Base-by-base conservation (phyloP, 2,329 filamentous ascomycete genomes). In the Fusarium veterinarium region DNA sequence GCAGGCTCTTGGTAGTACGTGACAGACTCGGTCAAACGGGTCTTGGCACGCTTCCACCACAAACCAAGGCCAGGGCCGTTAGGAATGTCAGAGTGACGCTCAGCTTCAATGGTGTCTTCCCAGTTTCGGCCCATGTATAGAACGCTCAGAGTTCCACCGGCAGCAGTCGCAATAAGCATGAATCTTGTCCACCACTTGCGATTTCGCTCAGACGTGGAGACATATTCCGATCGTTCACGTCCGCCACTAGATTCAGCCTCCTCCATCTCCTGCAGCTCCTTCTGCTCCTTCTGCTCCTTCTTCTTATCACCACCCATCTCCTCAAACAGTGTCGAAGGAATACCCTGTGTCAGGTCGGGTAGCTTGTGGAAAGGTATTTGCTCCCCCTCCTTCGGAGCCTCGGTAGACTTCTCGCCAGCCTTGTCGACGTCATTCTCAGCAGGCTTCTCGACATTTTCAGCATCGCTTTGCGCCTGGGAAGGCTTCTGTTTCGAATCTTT, bases 1-100 rank as follows among this genome's bases (percentile, higher is more conserved):
- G 95, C 92, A 6, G 96, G 96, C 78, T 98, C 95, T 75, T 95
- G 95, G 85, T 98, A 99, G 86, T 98, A 98, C 75, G 91, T 93
- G 69, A 96, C 88, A 64, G 94, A 90, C 72, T 93, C 91, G 69
- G 87, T 87, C 76, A 94, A 86, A 59, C 96, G 91, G 59, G 95
- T 92, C 78, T 88, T 91, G 58, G 92, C 91, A 67, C 96, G 93
- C 77, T 91, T 90, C 87, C 93, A 98, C 89, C 96, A 96, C 35
- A 93, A 86, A 5, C 84, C 85, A 3, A 92, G 81, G 6, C 88
- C 87, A 93, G 94, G 97, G 68, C 95, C 95, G 58, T 93, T 93
- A 60, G 94, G 93, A 23, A 92, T 89, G 60, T 95, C 91, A 31
- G 88, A 84, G 79, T 97, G 90, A 66, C 86, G 85, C 40, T 86